These are phyloP conservation scores for Sodiomyces alkalinus DNA, from an alignment of 2,329 filamentous ascomycete genomes.

Conservation along the genomic window DNA sequence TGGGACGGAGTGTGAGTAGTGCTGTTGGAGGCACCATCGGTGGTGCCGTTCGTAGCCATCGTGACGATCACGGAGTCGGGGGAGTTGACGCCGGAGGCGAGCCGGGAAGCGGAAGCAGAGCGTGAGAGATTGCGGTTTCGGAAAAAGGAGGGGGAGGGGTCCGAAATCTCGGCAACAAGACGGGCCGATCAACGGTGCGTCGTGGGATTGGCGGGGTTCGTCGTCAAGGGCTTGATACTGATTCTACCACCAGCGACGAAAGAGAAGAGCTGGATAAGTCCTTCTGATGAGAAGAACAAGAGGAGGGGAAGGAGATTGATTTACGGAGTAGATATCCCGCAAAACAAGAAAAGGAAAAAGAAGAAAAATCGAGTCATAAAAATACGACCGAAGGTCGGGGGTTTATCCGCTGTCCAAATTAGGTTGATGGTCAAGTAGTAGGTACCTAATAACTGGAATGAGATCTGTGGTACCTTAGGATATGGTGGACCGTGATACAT, in stretches of 20 bases:
- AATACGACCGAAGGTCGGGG: constrained; percentile 2
- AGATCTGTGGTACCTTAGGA: too few relatives aligned
- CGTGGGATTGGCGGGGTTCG: too few relatives aligned
- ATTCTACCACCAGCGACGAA: too few relatives aligned
- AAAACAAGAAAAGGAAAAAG: constrained; percentile 1
- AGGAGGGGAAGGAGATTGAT: not conserved
- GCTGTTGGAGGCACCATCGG: constrained; percentile 17
- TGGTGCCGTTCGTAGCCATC: constrained; percentile 26
- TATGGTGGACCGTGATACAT: too few relatives aligned
- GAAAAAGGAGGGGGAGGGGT: constrained; percentile 1
- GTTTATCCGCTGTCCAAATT: not conserved
- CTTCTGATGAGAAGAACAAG: not conserved
- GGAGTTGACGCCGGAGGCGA: too few relatives aligned
- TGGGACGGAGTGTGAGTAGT: constrained; percentile 30
- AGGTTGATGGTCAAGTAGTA: too few relatives aligned
- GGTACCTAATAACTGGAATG: too few relatives aligned
- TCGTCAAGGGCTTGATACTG: too few relatives aligned
- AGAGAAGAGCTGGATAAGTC: too few relatives aligned
- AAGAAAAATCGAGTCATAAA: constrained; percentile 2
- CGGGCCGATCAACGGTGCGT: not conserved
- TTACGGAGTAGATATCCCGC: too few relatives aligned
- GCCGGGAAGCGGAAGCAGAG: constrained; percentile 1
- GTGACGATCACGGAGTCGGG: constrained; percentile 5
- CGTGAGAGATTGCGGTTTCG: constrained; percentile 2
- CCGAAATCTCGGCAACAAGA: not conserved